Percentiles rank a stretch among this genome's conserved stretches.
phyloP scores from a whole-genome alignment of 2,329 filamentous ascomycete genomes.

The Juglanconis oblonga region DNA sequence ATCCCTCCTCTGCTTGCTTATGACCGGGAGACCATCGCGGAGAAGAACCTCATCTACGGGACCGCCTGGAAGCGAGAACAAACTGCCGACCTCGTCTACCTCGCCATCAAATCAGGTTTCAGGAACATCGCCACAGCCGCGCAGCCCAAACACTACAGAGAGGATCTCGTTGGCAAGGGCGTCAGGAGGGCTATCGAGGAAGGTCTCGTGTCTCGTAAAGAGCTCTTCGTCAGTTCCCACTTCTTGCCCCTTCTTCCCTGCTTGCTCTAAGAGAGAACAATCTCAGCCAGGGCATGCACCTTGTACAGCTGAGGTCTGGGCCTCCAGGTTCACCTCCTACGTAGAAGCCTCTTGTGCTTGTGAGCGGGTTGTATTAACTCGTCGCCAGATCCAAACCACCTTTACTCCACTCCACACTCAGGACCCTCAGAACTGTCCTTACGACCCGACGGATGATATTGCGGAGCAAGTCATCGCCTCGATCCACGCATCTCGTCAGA shows the following conservation, averaged over 20 bases:
- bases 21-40: neutral
- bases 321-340: neutral
- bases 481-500: constrained; percentile 62
- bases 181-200: constrained; percentile 59
- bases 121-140: constrained; percentile 74
- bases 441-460: constrained; percentile 56
- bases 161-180: constrained; percentile 66
- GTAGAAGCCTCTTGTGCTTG: neutral
- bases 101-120: constrained; percentile 68
- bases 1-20: neutral
- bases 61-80: constrained; percentile 81
- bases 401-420: constrained; percentile 67
- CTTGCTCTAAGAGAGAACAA: no score
- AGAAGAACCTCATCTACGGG: constrained; percentile 62
- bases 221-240: constrained; percentile 56
- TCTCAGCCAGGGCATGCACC: no score
- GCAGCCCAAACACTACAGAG: constrained; percentile 75
- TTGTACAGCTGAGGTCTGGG: no score
- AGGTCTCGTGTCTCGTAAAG: constrained; percentile 48
- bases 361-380: constrained; percentile 13
- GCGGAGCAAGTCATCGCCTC: constrained; percentile 65
- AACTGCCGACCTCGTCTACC: constrained; percentile 65
- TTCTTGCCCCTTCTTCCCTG: no score
- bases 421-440: constrained; percentile 59
- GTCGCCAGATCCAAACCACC: constrained; percentile 72